Evolutionary conservation across 192 early-diverging fungal species (phyloP), one percentile per base, ranked within the genome.

Genomic region (Coemansia sp.): DNA sequence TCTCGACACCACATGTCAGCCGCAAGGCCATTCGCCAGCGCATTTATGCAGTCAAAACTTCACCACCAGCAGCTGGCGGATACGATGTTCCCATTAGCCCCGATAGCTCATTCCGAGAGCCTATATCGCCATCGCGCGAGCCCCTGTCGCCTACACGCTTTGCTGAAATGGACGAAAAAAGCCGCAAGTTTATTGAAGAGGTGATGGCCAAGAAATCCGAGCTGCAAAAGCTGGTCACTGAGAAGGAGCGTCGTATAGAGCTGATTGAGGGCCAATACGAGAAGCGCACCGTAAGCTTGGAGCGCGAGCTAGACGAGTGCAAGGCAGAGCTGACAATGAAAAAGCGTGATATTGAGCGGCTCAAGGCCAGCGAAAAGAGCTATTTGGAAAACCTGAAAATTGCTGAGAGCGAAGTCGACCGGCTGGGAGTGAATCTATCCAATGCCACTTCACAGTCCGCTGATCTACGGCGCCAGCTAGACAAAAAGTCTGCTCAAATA

Each of bases 261-360:
- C 64, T 67, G 15, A 18, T 49, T 26, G 60, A 64, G 47, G 39
- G 48, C 17, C 64, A 69, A 48, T 42, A 69, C 55, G 76, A 79
- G 26, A 65, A 65, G 37, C 32, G 43, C 12, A 46, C 56, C 2
- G 42, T 46, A 1, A 23, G 58, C 36, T 54, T 78, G 8, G 60
- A 72, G 57, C 56, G 43, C 23, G 56, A 67, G 28, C 34, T 78
- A 5, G 75, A 78, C 47, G 75, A 78, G 55, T 58, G 54, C 44
- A 50, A 45, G 28, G 66, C 58, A 12, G 66, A 79, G 55, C 44
- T 74, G 48, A 66, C 71, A 7, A 73, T 58, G 53, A 71, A 64
- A 54, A 60, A 61, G 53, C 68, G 75, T 39, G 75, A 78, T 6
- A 72, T 78, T 32, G 75, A 78, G 32, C 65, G 60, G 18, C 65